Evolutionary conservation across 768 basidiomycete species (phyloP).

Genomic region (Lactifluus piperatus): DNA sequence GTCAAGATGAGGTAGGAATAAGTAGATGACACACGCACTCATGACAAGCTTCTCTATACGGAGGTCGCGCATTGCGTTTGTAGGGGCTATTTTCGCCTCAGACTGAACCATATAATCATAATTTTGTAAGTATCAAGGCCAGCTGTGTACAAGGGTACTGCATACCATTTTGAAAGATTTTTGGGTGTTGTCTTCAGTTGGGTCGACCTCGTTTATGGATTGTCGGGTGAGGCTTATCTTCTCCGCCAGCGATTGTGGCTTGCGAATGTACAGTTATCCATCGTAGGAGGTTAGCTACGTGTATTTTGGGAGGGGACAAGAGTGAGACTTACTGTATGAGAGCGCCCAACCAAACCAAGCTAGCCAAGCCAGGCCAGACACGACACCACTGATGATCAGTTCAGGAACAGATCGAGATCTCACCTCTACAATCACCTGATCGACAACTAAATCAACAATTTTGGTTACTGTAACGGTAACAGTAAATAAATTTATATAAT

Average conservation of each 20-base stretch:
- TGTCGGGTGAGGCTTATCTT: not conserved
- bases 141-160: not conserved
- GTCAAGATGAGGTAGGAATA: constrained; percentile 66
- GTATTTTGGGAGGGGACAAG: too few relatives aligned
- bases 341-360: too few relatives aligned
- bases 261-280: not conserved
- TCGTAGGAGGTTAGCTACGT: too few relatives aligned
- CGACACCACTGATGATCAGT: too few relatives aligned
- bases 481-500: too few relatives aligned
- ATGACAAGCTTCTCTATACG: constrained; percentile 5
- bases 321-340: too few relatives aligned
- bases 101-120: constrained; percentile 38
- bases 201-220: not conserved
- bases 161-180: constrained; percentile 2
- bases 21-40: not conserved
- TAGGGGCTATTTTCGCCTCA: constrained; percentile 80
- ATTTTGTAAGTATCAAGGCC: too few relatives aligned
- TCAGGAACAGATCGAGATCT: too few relatives aligned
- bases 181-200: not conserved
- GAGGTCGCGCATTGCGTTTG: constrained; percentile 48
- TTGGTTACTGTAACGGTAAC: too few relatives aligned
- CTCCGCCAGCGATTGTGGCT: not conserved
- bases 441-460: too few relatives aligned
- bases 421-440: too few relatives aligned
- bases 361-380: too few relatives aligned